Base-by-base conservation (phyloP, 192 early-diverging fungal genomes). In the Coemansia sp. region DNA sequence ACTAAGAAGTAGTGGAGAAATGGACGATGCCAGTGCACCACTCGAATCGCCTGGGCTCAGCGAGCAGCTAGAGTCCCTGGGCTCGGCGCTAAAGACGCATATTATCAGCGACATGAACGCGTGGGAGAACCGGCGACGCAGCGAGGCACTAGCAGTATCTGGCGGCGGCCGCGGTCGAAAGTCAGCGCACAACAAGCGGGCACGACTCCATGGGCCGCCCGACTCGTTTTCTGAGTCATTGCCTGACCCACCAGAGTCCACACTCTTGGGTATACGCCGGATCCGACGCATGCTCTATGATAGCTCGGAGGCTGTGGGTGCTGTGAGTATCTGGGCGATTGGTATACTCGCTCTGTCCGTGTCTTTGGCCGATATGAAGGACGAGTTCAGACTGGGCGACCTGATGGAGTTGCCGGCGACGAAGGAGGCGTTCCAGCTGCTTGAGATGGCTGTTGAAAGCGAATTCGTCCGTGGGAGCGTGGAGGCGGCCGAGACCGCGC, bases 281-380 rank as follows among this genome's bases (percentile, higher is more conserved):
- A 47, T 79, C 10, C 73, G 73, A n/a, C 55, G 57, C 22, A 20
- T 40, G 20, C 58, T 79, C 15, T 75, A 73, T 39, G 9, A 43
- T 15, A 29, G 18, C 20, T 22, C 16, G 22, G 67, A 70, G 0
- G 60, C 33, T 6, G 50, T 60, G 6, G 49, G 43, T 4, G 57
- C 66, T 18, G 66, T 79, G 8, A 71, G 31, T 18, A 60, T 27
- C 40, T 83, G 81, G 81, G 73, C 73, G 1, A 66, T 83, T 4
- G 68, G 73, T 9, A 68, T 83, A 43, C 71, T 83, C 13, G 31
- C 81, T 0, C 64, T 79, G 53, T 78, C 72, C 53, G 81, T 83
- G 5, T 78, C 76, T 7, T 65, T 83, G 9, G 76, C 81, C 1
- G 81, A 83, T 20, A 75, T 83, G 76, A 75, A 73, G 61, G 76